Evolutionary conservation across 345 rosid genomes (phyloP).

Genomic region (Rubroshorea leprosula): DNA sequence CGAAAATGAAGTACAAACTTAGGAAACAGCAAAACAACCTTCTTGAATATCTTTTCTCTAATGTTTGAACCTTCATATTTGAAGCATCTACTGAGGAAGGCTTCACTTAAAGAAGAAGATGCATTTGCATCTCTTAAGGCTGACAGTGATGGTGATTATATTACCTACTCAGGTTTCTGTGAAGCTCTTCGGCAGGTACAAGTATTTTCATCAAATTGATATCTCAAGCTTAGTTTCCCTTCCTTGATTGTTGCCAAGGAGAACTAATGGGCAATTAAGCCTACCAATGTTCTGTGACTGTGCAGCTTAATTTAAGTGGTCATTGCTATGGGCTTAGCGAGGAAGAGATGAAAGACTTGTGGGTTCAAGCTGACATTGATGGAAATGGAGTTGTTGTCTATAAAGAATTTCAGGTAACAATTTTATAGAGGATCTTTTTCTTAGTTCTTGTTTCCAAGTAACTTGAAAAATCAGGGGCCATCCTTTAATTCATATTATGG

Average conservation of each 20-base stretch:
- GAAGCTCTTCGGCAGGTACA: slow-evolving; percentile 78
- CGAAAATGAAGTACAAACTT: no score
- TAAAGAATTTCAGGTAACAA: slow-evolving; percentile 76
- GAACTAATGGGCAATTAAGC: background rate
- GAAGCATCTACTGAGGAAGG: slow-evolving; percentile 63
- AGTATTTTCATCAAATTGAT: background rate
- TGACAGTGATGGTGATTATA: slow-evolving; percentile 45
- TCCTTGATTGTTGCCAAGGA: slow-evolving; percentile 3
- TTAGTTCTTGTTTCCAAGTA: no score
- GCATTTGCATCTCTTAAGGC: slow-evolving; percentile 77
- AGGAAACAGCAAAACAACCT: background rate
- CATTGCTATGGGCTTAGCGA: slow-evolving; percentile 60
- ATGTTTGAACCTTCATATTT: slow-evolving; percentile 17
- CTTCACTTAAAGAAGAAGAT: slow-evolving; percentile 59
- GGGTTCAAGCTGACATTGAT: slow-evolving; percentile 81
- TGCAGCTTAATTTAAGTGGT: slow-evolving; percentile 73
- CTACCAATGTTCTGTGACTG: slow-evolving; percentile 10
- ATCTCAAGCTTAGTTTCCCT: background rate
- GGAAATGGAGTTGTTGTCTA: slow-evolving; percentile 66
- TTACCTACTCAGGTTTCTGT: slow-evolving; percentile 67
- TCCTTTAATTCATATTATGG: no score
- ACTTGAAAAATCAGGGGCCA: no score
- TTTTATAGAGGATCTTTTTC: background rate
- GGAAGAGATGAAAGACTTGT: slow-evolving; percentile 70
- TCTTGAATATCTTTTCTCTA: slow-evolving; percentile 20